Evolutionary conservation across 345 rosid genomes (phyloP).

Genomic region (Sapria himalayana): DNA sequence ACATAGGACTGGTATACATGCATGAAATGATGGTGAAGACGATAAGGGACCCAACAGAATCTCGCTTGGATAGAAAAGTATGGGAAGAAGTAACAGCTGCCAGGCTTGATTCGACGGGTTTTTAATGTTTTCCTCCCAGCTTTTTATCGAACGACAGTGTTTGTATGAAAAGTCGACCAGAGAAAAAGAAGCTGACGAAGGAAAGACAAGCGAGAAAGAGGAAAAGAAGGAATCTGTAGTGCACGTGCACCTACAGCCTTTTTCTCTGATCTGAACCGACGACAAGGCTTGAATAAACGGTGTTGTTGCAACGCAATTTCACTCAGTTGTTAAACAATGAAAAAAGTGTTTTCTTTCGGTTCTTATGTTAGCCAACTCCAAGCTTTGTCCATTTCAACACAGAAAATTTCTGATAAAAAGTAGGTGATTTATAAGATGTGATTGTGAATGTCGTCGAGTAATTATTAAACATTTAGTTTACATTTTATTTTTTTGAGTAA

Average conservation of each 20-base stretch:
- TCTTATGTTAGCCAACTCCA: too few species aligned
- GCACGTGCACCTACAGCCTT: slow-evolving; percentile 80
- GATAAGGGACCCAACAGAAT: slow-evolving; percentile 39
- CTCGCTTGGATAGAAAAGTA: slow-evolving; percentile 55
- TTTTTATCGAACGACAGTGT: neutral
- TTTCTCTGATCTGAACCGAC: too few species aligned
- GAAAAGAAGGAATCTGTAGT: slow-evolving; percentile 30
- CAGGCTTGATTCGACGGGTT: slow-evolving; percentile 28
- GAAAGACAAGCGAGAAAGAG: slow-evolving; percentile 12
- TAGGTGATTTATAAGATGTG: too few species aligned
- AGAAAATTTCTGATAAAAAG: too few species aligned
- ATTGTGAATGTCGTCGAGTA: too few species aligned
- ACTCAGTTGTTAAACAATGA: too few species aligned
- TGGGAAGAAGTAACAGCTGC: slow-evolving; percentile 14
- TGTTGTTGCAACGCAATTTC: too few species aligned
- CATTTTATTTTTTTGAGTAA: too few species aligned
- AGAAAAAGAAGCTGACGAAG: slow-evolving; percentile 47
- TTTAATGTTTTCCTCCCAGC: slow-evolving; percentile 3
- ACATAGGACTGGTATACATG: slow-evolving; percentile 25
- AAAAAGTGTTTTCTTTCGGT: too few species aligned
- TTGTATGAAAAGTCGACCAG: slow-evolving; percentile 15
- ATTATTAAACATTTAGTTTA: too few species aligned
- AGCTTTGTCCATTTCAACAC: too few species aligned
- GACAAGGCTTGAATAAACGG: too few species aligned
- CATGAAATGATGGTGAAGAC: slow-evolving; percentile 41